Conservation (phyloP, 2,329 filamentous ascomycete species). For the Fusarium sp. region DNA sequence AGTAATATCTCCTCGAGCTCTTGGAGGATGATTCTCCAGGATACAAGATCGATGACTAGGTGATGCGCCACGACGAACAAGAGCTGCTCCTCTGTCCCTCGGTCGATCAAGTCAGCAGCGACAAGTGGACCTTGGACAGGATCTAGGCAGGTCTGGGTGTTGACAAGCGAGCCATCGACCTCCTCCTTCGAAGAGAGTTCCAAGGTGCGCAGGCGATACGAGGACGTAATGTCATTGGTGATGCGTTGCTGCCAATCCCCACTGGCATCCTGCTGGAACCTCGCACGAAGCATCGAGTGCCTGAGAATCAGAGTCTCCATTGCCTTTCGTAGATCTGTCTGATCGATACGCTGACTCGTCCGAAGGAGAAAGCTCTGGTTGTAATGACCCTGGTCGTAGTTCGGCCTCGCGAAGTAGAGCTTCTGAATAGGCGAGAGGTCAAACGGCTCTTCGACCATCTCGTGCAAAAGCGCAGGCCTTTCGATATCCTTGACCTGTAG, state of each 20-base stretch:
- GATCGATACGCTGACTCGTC: not conserved
- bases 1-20: constrained; percentile 49
- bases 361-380: constrained; percentile 37
- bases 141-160: constrained; percentile 29
- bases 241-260: constrained; percentile 26
- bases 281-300: constrained; percentile 35
- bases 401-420: constrained; percentile 27
- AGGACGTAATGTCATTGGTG: not conserved
- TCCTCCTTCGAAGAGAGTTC: not conserved
- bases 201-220: constrained; percentile 17
- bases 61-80: constrained; percentile 51
- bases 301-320: constrained; percentile 7
- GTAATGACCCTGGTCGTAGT: constrained; percentile 26
- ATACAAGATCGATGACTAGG: constrained; percentile 56
- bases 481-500: constrained; percentile 18
- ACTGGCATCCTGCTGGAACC: not conserved
- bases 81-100: constrained; percentile 33
- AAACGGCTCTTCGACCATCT: constrained; percentile 2
- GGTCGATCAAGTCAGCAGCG: constrained; percentile 20
- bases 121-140: constrained; percentile 5
- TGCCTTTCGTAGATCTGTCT: constrained; percentile 6
- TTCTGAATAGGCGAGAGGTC: constrained; percentile 32
- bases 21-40: constrained; percentile 53
- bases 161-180: not conserved
- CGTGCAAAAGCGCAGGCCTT: not conserved